Evolutionary conservation across 1,139 yeast species (phyloP), one percentile per base, ranked within the genome.

Genomic region (Suhomyces yuchorum): DNA sequence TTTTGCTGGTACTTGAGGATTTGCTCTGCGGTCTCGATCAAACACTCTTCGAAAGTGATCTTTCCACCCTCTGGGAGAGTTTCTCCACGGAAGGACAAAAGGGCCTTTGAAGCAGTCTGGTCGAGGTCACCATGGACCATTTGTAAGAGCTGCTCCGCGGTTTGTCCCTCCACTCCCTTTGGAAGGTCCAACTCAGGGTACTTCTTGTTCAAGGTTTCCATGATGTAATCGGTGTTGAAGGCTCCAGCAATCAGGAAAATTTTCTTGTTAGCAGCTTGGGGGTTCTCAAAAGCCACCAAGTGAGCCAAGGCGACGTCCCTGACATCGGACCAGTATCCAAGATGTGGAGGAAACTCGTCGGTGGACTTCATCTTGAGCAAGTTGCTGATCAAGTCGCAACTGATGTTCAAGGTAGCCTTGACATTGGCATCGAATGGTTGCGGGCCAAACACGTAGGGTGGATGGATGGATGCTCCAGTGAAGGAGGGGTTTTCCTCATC

Each of bases 31-130:
- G 77, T 61, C 49, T 78, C 83, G 40, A 58, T 54, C 34, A 79
- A 65, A 15, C 73, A 59, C 48, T 66, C 51, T 42, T 71, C 68
- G 37, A 77, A 61, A 8, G 67, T 48, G 32, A 66, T 66, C 43
- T 72, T 75, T 18, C 72, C 60, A 48, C 67, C n/a, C n/a, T 18
- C 8, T 5, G 23, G 23, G 7, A 20, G 23, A 5, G 23, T 5
- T 20, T 20, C 23, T 5, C 23, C 23, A 20, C 23, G 23, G 23
- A 5, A 20, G 7, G 23, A 4, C 23, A 20, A 20, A 20, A 20
- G 23, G 7, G 4, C 7, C 7, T 20, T 20, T 4, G 23, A 5
- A 7, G 23, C 4, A 7, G 23, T 20, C 7, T 4, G 7, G 7
- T 20, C 7, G 7, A 20, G 23, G 4, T 20, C 23, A 20, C 23